Percentiles rank a stretch among this genome's conserved stretches.
phyloP scores from a whole-genome alignment of 2,329 filamentous ascomycete species.

The Calonectria hongkongensis region DNA sequence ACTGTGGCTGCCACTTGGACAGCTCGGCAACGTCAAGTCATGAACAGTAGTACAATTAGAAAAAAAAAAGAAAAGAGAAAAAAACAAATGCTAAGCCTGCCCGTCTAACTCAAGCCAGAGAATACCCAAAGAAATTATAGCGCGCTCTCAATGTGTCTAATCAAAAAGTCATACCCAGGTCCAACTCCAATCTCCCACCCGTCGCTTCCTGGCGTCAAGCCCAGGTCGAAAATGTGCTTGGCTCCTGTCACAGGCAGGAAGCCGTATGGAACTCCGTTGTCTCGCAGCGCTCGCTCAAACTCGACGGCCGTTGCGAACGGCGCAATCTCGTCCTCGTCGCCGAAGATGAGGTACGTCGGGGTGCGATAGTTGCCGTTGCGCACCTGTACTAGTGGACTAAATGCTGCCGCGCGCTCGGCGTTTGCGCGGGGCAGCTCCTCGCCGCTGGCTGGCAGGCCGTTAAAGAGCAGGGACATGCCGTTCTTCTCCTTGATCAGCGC shows the following conservation, averaged over 20 bases:
- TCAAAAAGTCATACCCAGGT: slow-evolving; percentile 46
- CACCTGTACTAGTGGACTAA: slow-evolving; percentile 47
- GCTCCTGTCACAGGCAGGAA: slow-evolving; percentile 43
- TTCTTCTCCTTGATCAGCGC: slow-evolving; percentile 46
- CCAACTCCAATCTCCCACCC: slow-evolving; percentile 43
- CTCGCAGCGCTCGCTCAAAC: slow-evolving; percentile 35
- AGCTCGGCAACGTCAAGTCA: neutral
- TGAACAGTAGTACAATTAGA: neutral
- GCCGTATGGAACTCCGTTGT: slow-evolving; percentile 34
- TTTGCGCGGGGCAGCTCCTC: slow-evolving; percentile 36
- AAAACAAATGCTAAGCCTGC: slow-evolving; percentile 10
- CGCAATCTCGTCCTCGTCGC: slow-evolving; percentile 48
- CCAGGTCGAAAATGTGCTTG: slow-evolving; percentile 48
- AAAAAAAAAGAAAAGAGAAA: neutral
- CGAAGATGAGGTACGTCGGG: slow-evolving; percentile 48
- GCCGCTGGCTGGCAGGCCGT: slow-evolving; percentile 39
- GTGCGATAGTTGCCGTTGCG: slow-evolving; percentile 44
- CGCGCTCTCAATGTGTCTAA: slow-evolving; percentile 39
- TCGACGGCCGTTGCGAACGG: slow-evolving; percentile 42
- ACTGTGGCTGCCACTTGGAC: neutral
- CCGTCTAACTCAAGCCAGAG: slow-evolving; percentile 11
- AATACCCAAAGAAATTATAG: neutral
- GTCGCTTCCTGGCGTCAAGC: slow-evolving; percentile 41
- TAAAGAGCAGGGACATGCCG: slow-evolving; percentile 47
- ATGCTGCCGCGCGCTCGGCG: slow-evolving; percentile 35